phyloP scores from a whole-genome alignment of 306 rosid genomes.

The Vigna trinervia region DNA sequence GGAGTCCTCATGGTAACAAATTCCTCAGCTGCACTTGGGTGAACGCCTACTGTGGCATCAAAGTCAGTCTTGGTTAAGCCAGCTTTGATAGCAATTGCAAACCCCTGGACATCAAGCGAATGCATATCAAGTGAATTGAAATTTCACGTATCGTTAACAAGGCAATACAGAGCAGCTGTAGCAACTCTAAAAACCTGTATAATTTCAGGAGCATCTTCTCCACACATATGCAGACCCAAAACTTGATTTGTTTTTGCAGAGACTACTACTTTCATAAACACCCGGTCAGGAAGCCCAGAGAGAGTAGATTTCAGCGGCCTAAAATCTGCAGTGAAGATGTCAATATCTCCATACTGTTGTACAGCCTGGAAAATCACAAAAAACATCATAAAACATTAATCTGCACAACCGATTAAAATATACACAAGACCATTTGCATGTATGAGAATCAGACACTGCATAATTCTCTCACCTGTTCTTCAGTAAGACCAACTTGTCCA shows the following conservation, averaged over 20 bases:
- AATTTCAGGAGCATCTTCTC: constrained; percentile 93
- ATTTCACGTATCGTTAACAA: constrained; percentile 30
- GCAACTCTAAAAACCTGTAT: constrained; percentile 71
- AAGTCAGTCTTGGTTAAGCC: constrained; percentile 93
- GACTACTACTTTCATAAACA: constrained; percentile 86
- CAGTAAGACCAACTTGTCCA: constrained; percentile 90
- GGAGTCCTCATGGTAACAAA: constrained; percentile 93
- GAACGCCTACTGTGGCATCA: constrained; percentile 90
- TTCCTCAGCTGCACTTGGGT: constrained; percentile 96
- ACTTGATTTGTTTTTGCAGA: constrained; percentile 79
- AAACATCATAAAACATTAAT: constrained; percentile 23
- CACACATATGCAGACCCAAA: constrained; percentile 92
- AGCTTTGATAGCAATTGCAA: constrained; percentile 94
- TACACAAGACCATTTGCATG: constrained; percentile 16
- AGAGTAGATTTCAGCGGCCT: constrained; percentile 94
- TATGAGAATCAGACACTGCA: constrained; percentile 25
- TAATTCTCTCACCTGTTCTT: constrained; percentile 77
- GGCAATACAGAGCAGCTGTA: constrained; percentile 26
- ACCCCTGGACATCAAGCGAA: constrained; percentile 67
- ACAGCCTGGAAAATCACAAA: constrained; percentile 68
- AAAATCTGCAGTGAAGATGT: constrained; percentile 83
- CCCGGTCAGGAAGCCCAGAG: constrained; percentile 91
- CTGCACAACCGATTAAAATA: constrained; percentile 38
- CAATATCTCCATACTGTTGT: constrained; percentile 78
- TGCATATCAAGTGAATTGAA: constrained; percentile 36